A percentile compares a stretch with the other conserved stretches of the same genome.
phyloP scores from a whole-genome alignment of 805 yeast genomes.

The Cyberlindnera galapagoensis region DNA sequence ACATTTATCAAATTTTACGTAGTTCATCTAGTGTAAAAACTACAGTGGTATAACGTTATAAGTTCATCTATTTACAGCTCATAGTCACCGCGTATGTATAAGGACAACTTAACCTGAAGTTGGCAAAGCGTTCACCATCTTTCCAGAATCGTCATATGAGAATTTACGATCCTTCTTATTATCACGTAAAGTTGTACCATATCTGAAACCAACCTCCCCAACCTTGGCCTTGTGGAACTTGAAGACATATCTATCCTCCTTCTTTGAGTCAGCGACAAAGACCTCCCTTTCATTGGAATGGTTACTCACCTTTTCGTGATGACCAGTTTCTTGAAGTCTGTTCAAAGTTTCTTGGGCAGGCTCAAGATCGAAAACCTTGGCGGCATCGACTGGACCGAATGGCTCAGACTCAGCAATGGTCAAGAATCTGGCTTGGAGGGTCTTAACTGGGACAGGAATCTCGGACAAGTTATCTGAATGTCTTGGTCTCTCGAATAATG shows the following conservation, averaged over 20 bases:
- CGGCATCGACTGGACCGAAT: slow-evolving; percentile 94
- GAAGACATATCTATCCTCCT: slow-evolving; percentile 57
- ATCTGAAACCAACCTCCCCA: slow-evolving; percentile 85
- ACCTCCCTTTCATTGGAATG: slow-evolving; percentile 28
- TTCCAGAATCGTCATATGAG: slow-evolving; percentile 64
- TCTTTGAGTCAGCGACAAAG: slow-evolving; percentile 38
- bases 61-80: too few relatives aligned
- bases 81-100: too few relatives aligned
- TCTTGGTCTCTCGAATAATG: slow-evolving; percentile 46
- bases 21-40: neutral
- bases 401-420: slow-evolving; percentile 93
- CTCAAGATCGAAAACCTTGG: slow-evolving; percentile 70
- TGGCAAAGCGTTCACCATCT: slow-evolving; percentile 30
- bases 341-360: slow-evolving; percentile 81
- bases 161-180: slow-evolving; percentile 75
- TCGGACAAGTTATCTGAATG: slow-evolving; percentile 79
- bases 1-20: neutral
- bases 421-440: slow-evolving; percentile 73
- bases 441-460: slow-evolving; percentile 83
- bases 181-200: slow-evolving; percentile 88
- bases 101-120: slow-evolving; percentile 17
- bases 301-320: slow-evolving; percentile 29
- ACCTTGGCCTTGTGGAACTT: slow-evolving; percentile 72
- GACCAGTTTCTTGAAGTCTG: slow-evolving; percentile 54
- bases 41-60: too few relatives aligned